Conservation (phyloP, 2,329 filamentous ascomycete species). For the Ceratocystis smalleyi region DNA sequence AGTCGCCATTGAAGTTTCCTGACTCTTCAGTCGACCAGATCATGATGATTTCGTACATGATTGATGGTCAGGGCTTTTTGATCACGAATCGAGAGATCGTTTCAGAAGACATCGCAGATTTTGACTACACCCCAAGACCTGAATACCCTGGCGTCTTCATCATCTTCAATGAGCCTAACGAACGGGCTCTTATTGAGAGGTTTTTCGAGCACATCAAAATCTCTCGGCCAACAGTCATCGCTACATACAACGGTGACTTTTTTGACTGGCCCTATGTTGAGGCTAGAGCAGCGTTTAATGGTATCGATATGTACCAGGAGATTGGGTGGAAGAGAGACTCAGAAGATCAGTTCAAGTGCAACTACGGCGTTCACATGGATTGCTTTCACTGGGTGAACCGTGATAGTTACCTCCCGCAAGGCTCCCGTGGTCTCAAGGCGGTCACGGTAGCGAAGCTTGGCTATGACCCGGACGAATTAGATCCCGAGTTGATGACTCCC, state of each 20-base stretch:
- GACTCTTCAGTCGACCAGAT: slow-evolving; percentile 89
- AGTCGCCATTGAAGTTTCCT: slow-evolving; percentile 89
- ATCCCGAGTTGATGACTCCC: slow-evolving; percentile 93
- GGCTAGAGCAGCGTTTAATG: slow-evolving; percentile 76
- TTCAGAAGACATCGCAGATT: slow-evolving; percentile 91
- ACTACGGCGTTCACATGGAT: slow-evolving; percentile 96
- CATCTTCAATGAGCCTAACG: slow-evolving; percentile 95
- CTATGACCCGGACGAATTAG: slow-evolving; percentile 94
- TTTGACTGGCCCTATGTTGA: slow-evolving; percentile 99
- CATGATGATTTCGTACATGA: slow-evolving; percentile 99
- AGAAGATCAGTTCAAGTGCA: slow-evolving; percentile 92
- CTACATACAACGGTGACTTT: slow-evolving; percentile 99
- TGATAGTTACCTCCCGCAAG: slow-evolving; percentile 94
- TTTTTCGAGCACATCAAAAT: slow-evolving; percentile 96
- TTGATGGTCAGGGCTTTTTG: slow-evolving; percentile 91
- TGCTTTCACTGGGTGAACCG: slow-evolving; percentile 98
- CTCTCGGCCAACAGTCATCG: slow-evolving; percentile 85
- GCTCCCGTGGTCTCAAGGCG: slow-evolving; percentile 90
- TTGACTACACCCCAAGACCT: slow-evolving; percentile 94
- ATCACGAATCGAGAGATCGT: slow-evolving; percentile 98
- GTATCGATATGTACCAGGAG: slow-evolving; percentile 98
- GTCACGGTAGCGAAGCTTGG: slow-evolving; percentile 96
- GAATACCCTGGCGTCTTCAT: slow-evolving; percentile 93
- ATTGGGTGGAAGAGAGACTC: slow-evolving; percentile 92
- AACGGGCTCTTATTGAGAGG: slow-evolving; percentile 71